phyloP scores from a whole-genome alignment of 2,329 filamentous ascomycete genomes.

The Metarhizium brunneum region DNA sequence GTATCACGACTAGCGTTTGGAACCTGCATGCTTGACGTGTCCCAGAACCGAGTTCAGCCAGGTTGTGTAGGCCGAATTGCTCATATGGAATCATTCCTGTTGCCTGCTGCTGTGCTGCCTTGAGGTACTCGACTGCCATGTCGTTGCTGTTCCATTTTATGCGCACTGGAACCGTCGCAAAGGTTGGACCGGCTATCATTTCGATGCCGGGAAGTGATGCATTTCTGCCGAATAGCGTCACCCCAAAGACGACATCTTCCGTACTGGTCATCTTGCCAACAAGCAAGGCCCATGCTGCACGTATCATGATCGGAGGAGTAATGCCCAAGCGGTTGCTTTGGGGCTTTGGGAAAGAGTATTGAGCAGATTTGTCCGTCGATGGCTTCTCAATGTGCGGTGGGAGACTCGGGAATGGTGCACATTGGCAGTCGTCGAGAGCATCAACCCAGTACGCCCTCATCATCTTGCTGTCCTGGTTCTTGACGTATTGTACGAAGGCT shows the following conservation, averaged over 20 bases:
- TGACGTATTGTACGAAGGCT: constrained; percentile 34
- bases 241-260: constrained; percentile 1
- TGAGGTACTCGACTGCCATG: background rate
- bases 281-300: background rate
- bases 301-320: constrained; percentile 1
- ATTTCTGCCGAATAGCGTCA: background rate
- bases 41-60: background rate
- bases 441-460: constrained; percentile 34
- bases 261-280: background rate
- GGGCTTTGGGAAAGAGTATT: constrained; percentile 10
- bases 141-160: background rate
- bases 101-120: background rate
- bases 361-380: constrained; percentile 35
- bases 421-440: constrained; percentile 27
- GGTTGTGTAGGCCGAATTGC: background rate
- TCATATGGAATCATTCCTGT: background rate
- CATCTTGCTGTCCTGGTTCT: constrained; percentile 22
- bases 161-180: background rate
- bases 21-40: background rate
- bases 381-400: constrained; percentile 32
- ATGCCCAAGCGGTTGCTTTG: constrained; percentile 16
- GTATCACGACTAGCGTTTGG: background rate
- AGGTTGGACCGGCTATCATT: background rate
- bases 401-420: constrained; percentile 31
- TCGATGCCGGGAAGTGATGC: background rate